phyloP scores from a whole-genome alignment of 805 yeast species.

The Kodamaea restingae region DNA sequence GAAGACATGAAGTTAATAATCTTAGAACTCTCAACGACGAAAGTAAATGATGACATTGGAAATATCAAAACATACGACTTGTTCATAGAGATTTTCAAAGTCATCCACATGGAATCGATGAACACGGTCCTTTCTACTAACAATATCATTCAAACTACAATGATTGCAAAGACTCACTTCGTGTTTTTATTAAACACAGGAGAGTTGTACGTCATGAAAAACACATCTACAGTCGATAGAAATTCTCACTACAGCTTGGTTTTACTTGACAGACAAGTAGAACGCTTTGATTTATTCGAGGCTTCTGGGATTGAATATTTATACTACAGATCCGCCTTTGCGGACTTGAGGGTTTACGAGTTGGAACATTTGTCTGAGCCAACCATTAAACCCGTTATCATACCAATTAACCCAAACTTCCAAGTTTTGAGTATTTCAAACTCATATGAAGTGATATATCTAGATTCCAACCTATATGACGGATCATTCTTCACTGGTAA shows the following conservation, averaged over 20 bases:
- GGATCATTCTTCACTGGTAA: slow-evolving; percentile 22
- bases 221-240: slow-evolving; percentile 17
- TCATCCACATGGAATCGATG: slow-evolving; percentile 35
- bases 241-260: slow-evolving; percentile 21
- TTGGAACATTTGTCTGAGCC: slow-evolving; percentile 17
- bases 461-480: slow-evolving; percentile 32
- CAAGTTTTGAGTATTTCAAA: slow-evolving; percentile 11
- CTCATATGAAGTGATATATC: slow-evolving; percentile 40
- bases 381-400: slow-evolving; percentile 17
- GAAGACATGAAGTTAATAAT: slow-evolving; percentile 26
- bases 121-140: slow-evolving; percentile 21
- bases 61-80: slow-evolving; percentile 19
- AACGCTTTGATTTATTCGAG: slow-evolving; percentile 26
- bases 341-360: slow-evolving; percentile 27
- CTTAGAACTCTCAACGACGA: slow-evolving; percentile 18
- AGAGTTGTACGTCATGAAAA: slow-evolving; percentile 35
- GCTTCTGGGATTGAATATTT: slow-evolving; percentile 14
- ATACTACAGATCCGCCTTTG: slow-evolving; percentile 35
- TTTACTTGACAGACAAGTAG: slow-evolving; percentile 27
- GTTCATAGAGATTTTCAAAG: slow-evolving; percentile 25
- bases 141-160: slow-evolving; percentile 20
- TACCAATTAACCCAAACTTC: slow-evolving; percentile 17
- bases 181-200: slow-evolving; percentile 36
- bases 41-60: slow-evolving; percentile 5
- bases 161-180: slow-evolving; percentile 30